Evolutionary conservation across 2,329 filamentous ascomycete genomes (phyloP).

Genomic region (Diaporthe sp.): DNA sequence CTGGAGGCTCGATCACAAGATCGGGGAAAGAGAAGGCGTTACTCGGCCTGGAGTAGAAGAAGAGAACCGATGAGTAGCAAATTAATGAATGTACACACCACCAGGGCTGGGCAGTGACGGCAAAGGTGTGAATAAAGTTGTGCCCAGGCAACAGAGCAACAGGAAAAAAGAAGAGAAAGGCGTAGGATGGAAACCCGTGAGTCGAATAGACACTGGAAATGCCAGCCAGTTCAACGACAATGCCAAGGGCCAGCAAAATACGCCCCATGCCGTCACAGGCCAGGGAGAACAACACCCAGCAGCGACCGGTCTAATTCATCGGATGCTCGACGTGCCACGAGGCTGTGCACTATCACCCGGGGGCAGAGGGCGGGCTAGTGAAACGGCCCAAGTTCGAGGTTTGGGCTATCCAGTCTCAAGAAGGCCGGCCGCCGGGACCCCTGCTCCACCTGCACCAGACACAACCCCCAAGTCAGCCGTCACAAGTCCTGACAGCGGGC

Average conservation of each 20-base stretch:
- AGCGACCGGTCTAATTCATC: constrained; percentile 4
- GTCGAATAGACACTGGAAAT: constrained; percentile 41
- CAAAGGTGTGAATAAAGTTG: constrained; percentile 26
- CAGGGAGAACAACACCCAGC: background rate
- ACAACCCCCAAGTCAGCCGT: background rate
- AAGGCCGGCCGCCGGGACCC: constrained; percentile 24
- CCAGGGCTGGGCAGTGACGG: constrained; percentile 32
- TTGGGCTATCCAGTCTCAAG: constrained; percentile 39
- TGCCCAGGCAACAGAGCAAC: background rate
- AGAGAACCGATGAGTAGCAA: constrained; percentile 38
- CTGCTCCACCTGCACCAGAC: constrained; percentile 33
- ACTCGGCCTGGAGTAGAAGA: constrained; percentile 49
- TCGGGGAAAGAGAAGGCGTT: constrained; percentile 41
- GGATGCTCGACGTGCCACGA: constrained; percentile 31
- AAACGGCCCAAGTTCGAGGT: constrained; percentile 41
- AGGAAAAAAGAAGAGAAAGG: constrained; percentile 40
- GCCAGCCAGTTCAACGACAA: constrained; percentile 41
- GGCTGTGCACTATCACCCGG: constrained; percentile 32
- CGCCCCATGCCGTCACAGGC: constrained; percentile 16
- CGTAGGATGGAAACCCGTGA: constrained; percentile 43
- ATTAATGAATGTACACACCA: constrained; percentile 27
- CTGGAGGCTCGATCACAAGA: background rate
- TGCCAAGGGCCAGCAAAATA: constrained; percentile 8
- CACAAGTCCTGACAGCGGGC: constrained; percentile 8
- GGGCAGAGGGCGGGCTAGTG: constrained; percentile 23